Conservation (phyloP, 2,329 filamentous ascomycete genomes). For the Xylaria sp. region DNA sequence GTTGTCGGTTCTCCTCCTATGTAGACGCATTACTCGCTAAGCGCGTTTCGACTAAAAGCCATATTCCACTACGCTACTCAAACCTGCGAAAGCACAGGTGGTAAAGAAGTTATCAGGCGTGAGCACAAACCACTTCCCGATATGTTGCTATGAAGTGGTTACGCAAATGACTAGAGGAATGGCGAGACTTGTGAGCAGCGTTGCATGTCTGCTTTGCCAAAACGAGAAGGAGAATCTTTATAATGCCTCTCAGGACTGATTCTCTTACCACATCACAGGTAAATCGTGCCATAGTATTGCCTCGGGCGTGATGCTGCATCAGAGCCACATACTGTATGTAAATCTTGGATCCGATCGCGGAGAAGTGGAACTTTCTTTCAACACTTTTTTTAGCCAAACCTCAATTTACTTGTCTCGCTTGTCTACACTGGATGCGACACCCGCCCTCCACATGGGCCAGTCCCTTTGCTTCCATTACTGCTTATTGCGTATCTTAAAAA, state of each 20-base stretch:
- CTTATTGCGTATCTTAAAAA: not conserved
- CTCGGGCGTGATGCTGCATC: not conserved
- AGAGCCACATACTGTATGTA: not conserved
- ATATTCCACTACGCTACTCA: not conserved
- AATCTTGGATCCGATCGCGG: slow-evolving; percentile 3
- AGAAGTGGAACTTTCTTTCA: slow-evolving; percentile 6
- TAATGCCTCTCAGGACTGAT: not conserved
- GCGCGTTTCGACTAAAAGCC: slow-evolving; percentile 4
- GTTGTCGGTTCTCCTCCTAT: slow-evolving; percentile 1
- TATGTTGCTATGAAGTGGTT: not conserved
- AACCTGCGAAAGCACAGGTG: not conserved
- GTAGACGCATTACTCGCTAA: not conserved
- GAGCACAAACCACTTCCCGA: not conserved
- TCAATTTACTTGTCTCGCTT: not conserved
- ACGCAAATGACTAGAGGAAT: not conserved
- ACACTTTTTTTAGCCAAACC: not conserved
- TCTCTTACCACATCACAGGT: not conserved
- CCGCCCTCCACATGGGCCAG: slow-evolving; percentile 10
- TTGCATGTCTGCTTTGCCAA: not conserved
- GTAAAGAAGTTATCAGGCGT: not conserved
- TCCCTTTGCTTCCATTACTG: not conserved
- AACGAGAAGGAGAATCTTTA: not conserved
- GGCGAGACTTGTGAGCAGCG: not conserved
- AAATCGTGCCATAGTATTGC: not conserved
- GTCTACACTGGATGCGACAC: not conserved